Evolutionary conservation across 2,329 filamentous ascomycete species (phyloP), one percentile per base, ranked within the genome.

Genomic region (Aspergillus arachidicola): DNA sequence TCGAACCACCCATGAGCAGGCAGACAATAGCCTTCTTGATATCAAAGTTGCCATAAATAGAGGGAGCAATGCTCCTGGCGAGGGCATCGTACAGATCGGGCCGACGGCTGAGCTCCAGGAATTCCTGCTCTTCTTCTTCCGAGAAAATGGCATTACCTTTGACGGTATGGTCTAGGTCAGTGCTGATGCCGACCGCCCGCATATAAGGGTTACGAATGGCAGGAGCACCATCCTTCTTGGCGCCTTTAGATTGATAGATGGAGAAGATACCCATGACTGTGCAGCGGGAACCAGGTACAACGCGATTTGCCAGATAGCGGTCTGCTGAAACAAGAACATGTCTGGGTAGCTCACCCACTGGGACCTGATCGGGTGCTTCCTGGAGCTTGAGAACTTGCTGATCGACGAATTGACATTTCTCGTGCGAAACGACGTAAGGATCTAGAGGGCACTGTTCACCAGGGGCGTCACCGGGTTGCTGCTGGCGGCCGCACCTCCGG

Each of bases 11-110:
- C 76, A 98, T 88, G 2, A 99, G 84, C 6, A 99, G 83, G 80
- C 95, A 99, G 1, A 96, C 87, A 71, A 99, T 98, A 4, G 95
- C 90, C 78, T 98, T 99, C 76, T 99, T 99, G 78, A 99, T 99
- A 75, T 98, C 92, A 45, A 86, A 81, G 75, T 97, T 99, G 58
- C 95, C 95, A 75, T 97, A 99, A 73, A 99, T 99, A 0, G 95
- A 97, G 0, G 95, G 95, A 6, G 95, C 95, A 69, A 99, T 97
- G 77, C 94, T 98, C 71, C 91, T 89, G 1, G 94, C 88, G 81
- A 99, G 94, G 43, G 92, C 84, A 38, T 91, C 90, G 79, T 98
- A 99, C n/a, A 99, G 86, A 75, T 98, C 94, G 9, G 93, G 92
- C 58, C 93, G 85, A 68, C 95, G 86, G 75, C 94, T 97, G 82